Percentiles rank a stretch among this genome's conserved stretches.
These are phyloP conservation scores for Selenicereus undatus DNA, from an alignment of 148 eudicot genomes.

Conservation along the genomic window DNA sequence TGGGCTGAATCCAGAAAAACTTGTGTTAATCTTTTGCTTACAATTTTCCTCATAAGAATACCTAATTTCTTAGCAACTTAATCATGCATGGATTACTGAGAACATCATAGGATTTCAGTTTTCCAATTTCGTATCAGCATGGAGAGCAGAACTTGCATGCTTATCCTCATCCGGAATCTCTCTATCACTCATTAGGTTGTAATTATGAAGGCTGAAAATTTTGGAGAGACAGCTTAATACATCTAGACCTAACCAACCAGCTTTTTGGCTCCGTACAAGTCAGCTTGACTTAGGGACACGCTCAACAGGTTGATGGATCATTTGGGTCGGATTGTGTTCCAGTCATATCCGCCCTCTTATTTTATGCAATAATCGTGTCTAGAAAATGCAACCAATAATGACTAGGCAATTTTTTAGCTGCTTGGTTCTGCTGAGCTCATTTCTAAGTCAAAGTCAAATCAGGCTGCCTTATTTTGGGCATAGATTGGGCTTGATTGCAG, in stretches of 20 bases:
- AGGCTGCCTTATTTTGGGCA: neutral
- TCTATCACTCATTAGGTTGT: too few relatives aligned
- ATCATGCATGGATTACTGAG: neutral
- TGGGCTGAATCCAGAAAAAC: conserved; percentile 16
- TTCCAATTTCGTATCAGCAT: too few relatives aligned
- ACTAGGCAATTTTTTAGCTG: neutral
- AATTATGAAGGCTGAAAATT: too few relatives aligned
- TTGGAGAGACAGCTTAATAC: too few relatives aligned
- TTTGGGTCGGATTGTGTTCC: neutral
- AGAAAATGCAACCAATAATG: neutral
- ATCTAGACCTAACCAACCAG: too few relatives aligned
- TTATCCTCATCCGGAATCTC: too few relatives aligned
- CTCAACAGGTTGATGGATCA: neutral
- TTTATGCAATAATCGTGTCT: too few relatives aligned
- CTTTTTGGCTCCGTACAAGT: neutral
- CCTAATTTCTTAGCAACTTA: neutral
- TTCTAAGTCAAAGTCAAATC: neutral
- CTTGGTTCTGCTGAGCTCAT: neutral
- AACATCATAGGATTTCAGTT: too few relatives aligned
- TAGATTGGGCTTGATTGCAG: neutral
- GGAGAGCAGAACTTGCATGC: too few relatives aligned
- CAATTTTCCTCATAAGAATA: neutral
- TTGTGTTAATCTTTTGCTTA: conserved; percentile 8
- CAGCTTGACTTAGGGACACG: neutral
- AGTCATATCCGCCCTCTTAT: neutral